phyloP scores from a whole-genome alignment of 2,329 filamentous ascomycete genomes.

The Helotiales sp. region DNA sequence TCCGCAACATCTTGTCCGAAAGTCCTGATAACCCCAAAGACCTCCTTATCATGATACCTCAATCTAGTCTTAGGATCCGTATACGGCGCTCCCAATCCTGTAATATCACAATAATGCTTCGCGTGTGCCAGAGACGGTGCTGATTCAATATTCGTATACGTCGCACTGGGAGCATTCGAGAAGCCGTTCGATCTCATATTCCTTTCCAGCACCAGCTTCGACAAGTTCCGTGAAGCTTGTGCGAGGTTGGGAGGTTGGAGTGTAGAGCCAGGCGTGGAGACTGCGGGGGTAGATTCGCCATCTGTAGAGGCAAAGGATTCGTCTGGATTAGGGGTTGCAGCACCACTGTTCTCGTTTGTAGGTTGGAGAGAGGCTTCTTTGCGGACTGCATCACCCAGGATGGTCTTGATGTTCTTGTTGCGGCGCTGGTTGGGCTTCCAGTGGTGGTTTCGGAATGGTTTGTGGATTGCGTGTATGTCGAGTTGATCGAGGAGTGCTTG shows the following conservation, averaged over 20 bases:
- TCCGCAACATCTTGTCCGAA: slow-evolving; percentile 84
- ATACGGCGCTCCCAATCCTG: slow-evolving; percentile 88
- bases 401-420: slow-evolving; percentile 99
- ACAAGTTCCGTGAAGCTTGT: slow-evolving; percentile 86
- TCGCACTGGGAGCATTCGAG: slow-evolving; percentile 66
- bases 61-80: slow-evolving; percentile 93
- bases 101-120: slow-evolving; percentile 94
- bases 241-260: slow-evolving; percentile 71
- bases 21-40: slow-evolving; percentile 82
- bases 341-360: slow-evolving; percentile 80
- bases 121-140: slow-evolving; percentile 85
- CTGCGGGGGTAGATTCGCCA: slow-evolving; percentile 52
- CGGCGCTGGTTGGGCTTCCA: slow-evolving; percentile 95
- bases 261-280: slow-evolving; percentile 45
- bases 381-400: slow-evolving; percentile 85
- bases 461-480: slow-evolving; percentile 84
- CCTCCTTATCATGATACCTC: slow-evolving; percentile 90
- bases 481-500: slow-evolving; percentile 86
- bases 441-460: slow-evolving; percentile 85
- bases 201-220: slow-evolving; percentile 87
- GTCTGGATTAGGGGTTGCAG: slow-evolving; percentile 67
- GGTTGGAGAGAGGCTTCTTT: slow-evolving; percentile 88
- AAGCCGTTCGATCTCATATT: slow-evolving; percentile 58
- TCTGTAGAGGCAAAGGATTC: slow-evolving; percentile 58
- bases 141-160: slow-evolving; percentile 96